Evolutionary conservation across 495 filamentous ascomycete species (phyloP), one percentile per base, ranked within the genome.

Genomic region (Mycothermus thermophilus): DNA sequence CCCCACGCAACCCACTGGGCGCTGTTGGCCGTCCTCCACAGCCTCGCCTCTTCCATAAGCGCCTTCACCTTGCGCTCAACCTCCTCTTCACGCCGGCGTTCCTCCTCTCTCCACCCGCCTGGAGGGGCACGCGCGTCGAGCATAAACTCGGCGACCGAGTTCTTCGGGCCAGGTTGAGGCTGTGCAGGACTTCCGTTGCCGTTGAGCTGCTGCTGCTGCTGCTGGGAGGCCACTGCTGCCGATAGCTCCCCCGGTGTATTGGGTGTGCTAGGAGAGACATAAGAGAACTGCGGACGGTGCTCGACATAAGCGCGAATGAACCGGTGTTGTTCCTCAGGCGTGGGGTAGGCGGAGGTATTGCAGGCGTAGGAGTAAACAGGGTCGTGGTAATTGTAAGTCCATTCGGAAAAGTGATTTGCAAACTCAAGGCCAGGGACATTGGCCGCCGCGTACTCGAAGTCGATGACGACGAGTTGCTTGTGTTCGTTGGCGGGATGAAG

Each of bases 321-420:
- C 30, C 77, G 79, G 29, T 64, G 66, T 46, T 96, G 90, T 47
- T 96, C 76, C 37, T 83, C 80, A 0, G 66, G 62, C 0, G 69
- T 87, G 1, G 92, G 92, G 52, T 90, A 96, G 24, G 54, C 47
- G 20, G 48, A 51, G n/a, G 71, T 70, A 43, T 80, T 66, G 58
- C 82, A 80, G 8, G 67, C 69, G 61, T 77, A 76, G 2, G 86
- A 64, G 6, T 44, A 54, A 13, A 59, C 54, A 1, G 71, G 50
- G 48, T 87, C 74, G 48, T 93, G 86, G 52, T 99, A 99, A 54
- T 99, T 83, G 62, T 95, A 92, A 52, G 85, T 93, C 90, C 90
- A 99, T 58, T 99, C 90, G 46, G 83, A 76, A 58, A 96, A 99
- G 55, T 99, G 90, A 55, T 99, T 99, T 32, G 86, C 90, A 54